phyloP scores from a whole-genome alignment of 805 yeast species.

The Cyberlindnera mrakii region DNA sequence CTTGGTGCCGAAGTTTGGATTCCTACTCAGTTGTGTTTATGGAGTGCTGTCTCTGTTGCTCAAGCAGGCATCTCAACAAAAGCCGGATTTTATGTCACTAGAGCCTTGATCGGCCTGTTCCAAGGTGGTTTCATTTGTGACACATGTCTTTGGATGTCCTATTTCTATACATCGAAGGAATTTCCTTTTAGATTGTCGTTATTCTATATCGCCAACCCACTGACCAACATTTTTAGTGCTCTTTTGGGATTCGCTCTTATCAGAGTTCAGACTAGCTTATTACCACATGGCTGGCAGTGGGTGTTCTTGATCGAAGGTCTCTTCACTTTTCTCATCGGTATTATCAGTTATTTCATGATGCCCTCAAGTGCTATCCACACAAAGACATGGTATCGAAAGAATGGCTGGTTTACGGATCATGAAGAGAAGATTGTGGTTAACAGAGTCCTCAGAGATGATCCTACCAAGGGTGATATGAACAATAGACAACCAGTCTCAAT shows the following conservation, averaged over 20 bases:
- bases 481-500: slow-evolving; percentile 47
- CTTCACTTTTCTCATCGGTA: slow-evolving; percentile 48
- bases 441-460: slow-evolving; percentile 56
- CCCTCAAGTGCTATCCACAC: slow-evolving; percentile 52
- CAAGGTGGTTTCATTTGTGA: slow-evolving; percentile 73
- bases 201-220: slow-evolving; percentile 52
- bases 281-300: slow-evolving; percentile 59
- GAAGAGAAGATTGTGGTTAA: slow-evolving; percentile 56
- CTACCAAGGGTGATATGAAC: slow-evolving; percentile 58
- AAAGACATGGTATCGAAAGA: slow-evolving; percentile 39
- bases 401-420: slow-evolving; percentile 46
- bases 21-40: slow-evolving; percentile 48
- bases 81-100: slow-evolving; percentile 39
- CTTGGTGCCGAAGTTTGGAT: slow-evolving; percentile 61
- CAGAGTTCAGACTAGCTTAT: slow-evolving; percentile 38
- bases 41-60: slow-evolving; percentile 51
- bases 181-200: slow-evolving; percentile 51
- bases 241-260: slow-evolving; percentile 50
- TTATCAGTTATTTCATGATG: slow-evolving; percentile 41
- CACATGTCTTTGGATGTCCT: slow-evolving; percentile 55
- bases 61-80: slow-evolving; percentile 41
- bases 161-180: slow-evolving; percentile 57
- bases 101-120: slow-evolving; percentile 49
- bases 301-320: slow-evolving; percentile 60
- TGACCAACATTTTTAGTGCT: slow-evolving; percentile 40